phyloP scores from a whole-genome alignment of 2,329 filamentous ascomycete genomes.

The Monilinia fructicola region DNA sequence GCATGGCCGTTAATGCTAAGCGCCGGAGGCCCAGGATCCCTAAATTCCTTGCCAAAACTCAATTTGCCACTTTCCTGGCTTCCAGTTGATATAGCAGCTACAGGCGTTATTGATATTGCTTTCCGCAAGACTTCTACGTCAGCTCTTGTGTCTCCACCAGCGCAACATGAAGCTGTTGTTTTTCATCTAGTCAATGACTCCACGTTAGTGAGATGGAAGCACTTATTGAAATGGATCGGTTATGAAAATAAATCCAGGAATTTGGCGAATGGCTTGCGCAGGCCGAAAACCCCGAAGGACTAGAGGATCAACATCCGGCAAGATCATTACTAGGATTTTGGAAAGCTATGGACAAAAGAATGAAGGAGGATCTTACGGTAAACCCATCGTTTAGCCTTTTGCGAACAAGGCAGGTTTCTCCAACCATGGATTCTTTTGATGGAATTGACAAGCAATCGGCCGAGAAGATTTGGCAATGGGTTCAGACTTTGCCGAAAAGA shows the following conservation, averaged over 20 bases:
- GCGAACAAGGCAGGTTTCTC: constrained; percentile 10
- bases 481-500: not conserved
- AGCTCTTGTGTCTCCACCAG: not conserved
- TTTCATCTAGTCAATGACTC: constrained; percentile 13
- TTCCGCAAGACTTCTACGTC: not conserved
- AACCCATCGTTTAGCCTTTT: not conserved
- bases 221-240: constrained; percentile 14
- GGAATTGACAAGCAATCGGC: not conserved
- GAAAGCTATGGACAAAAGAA: not conserved
- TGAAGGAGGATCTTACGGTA: not conserved
- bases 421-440: not conserved
- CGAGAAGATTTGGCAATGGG: constrained; percentile 3
- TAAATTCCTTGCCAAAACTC: constrained; percentile 45
- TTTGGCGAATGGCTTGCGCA: constrained; percentile 1
- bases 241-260: not conserved
- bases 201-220: not conserved
- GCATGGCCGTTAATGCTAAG: constrained; percentile 51
- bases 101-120: constrained; percentile 45
- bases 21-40: constrained; percentile 39
- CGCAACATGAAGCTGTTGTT: not conserved
- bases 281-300: not conserved
- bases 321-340: constrained; percentile 14
- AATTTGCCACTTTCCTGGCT: constrained; percentile 44
- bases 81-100: constrained; percentile 48
- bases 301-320: constrained; percentile 2